Percentiles rank a stretch among this genome's conserved stretches.
Evolutionary conservation across 352 stramenopile genomes (phyloP).

Genomic region (Globisporangium apiculatum): DNA sequence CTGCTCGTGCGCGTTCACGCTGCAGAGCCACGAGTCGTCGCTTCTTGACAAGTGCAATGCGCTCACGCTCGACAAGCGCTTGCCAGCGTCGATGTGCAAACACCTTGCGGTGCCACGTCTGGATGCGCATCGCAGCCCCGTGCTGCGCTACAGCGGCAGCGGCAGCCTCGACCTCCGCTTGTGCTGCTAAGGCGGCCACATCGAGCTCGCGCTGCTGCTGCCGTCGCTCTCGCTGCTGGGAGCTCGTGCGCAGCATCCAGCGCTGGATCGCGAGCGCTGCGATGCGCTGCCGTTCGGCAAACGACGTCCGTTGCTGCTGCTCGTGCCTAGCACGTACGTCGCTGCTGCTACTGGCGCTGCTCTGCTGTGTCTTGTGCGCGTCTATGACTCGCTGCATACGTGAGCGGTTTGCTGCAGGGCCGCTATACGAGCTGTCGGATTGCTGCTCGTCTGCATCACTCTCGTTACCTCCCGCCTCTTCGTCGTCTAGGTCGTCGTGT

Average conservation of each 20-base stretch:
- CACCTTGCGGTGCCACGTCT: constrained; percentile 20
- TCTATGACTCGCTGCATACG: no score
- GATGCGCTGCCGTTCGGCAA: constrained; percentile 11
- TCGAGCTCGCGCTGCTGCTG: background rate
- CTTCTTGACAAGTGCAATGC: constrained; percentile 1
- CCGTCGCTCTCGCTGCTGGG: constrained; percentile 14
- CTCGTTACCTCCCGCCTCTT: constrained; percentile 13
- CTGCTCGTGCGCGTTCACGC: background rate
- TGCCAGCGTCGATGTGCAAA: constrained; percentile 22
- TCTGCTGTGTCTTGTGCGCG: constrained; percentile 8
- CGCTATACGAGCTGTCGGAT: no score
- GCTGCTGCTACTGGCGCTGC: constrained; percentile 12
- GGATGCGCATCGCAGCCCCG: constrained; percentile 2
- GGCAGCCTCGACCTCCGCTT: no score
- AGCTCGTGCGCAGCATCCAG: constrained; percentile 29
- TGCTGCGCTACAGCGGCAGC: no score
- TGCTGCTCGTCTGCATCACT: constrained; percentile 1
- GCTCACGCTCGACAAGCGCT: constrained; percentile 11
- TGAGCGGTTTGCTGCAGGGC: no score
- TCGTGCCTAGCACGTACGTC: constrained; percentile 3
- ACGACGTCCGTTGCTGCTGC: constrained; percentile 9
- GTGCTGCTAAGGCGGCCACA: no score
- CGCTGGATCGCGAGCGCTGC: constrained; percentile 27
- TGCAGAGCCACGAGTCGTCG: constrained; percentile 5
- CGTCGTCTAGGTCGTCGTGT: constrained; percentile 8